A percentile compares a stretch with the other conserved stretches of the same genome.
Conservation (phyloP, 306 rosid genomes). For the Dalbergia cochinchinensis region DNA sequence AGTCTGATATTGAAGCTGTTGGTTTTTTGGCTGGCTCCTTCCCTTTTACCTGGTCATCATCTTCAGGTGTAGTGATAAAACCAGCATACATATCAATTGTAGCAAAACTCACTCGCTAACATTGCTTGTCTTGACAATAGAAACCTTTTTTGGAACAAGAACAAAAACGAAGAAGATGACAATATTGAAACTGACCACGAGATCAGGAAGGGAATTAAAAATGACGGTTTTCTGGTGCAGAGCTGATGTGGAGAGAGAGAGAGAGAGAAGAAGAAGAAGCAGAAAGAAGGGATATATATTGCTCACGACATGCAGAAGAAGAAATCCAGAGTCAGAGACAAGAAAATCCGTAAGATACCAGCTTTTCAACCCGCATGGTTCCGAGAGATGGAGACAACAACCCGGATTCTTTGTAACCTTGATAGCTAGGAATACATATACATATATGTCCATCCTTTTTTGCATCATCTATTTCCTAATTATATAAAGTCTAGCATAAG, state of each 20-base stretch:
- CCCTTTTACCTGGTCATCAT: background rate
- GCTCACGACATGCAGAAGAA: conserved; percentile 48
- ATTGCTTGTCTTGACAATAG: conserved; percentile 21
- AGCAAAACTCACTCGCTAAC: background rate
- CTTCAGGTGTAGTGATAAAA: conserved; percentile 2
- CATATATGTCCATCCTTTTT: too few relatives aligned
- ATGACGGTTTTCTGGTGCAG: conserved; percentile 47
- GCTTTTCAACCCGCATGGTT: conserved; percentile 35
- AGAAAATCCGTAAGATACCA: conserved; percentile 43
- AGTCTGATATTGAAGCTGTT: background rate
- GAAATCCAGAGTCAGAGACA: conserved; percentile 47
- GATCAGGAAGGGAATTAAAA: conserved; percentile 28
- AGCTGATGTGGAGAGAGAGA: background rate
- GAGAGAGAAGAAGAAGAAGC: background rate
- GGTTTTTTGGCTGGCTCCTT: too few relatives aligned
- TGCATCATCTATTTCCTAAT: too few relatives aligned
- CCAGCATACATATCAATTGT: background rate
- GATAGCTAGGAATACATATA: conserved; percentile 32
- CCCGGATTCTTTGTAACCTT: conserved; percentile 25
- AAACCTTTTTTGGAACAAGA: conserved; percentile 31
- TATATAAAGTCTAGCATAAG: too few relatives aligned
- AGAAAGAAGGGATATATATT: conserved; percentile 24
- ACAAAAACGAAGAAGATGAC: background rate
- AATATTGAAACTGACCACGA: conserved; percentile 1
- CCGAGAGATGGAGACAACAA: conserved; percentile 43